Conservation (phyloP, 2,329 filamentous ascomycete genomes). For the Trichoderma sp. region DNA sequence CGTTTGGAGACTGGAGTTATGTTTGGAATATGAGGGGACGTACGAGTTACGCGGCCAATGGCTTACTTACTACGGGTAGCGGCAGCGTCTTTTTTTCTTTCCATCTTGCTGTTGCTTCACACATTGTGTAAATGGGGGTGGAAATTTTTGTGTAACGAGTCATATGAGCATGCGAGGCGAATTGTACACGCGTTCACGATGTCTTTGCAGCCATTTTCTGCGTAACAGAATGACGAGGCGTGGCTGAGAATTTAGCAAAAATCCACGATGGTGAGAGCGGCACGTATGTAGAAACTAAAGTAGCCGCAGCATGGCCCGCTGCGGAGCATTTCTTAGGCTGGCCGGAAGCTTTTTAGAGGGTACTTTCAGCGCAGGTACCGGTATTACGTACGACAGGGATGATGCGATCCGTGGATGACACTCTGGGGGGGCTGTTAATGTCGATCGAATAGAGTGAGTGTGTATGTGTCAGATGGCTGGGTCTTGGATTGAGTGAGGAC, state of each 20-base stretch:
- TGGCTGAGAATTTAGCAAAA: not conserved
- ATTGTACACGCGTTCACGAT: conserved; percentile 11
- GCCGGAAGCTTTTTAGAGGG: not conserved
- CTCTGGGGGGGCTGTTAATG: not conserved
- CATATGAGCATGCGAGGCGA: conserved; percentile 1
- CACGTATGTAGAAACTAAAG: not conserved
- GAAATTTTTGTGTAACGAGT: not conserved
- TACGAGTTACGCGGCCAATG: conserved; percentile 1
- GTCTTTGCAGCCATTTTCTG: not conserved
- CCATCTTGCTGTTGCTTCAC: not conserved
- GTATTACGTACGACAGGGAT: not conserved
- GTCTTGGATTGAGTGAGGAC: not conserved
- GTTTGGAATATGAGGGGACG: not conserved
- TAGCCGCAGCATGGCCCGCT: not conserved
- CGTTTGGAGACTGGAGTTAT: not conserved
- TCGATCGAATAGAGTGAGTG: not conserved
- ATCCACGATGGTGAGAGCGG: not conserved
- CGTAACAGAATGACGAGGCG: not conserved
- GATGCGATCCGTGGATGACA: not conserved
- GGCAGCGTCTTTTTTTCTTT: not conserved
- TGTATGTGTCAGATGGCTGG: not conserved
- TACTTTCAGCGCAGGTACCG: not conserved
- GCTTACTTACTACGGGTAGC: not conserved
- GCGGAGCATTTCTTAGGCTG: not conserved
- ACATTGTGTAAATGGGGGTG: not conserved